These are phyloP conservation scores for Avicennia marina DNA, from an alignment of 257 asterid species.

Conservation along the genomic window DNA sequence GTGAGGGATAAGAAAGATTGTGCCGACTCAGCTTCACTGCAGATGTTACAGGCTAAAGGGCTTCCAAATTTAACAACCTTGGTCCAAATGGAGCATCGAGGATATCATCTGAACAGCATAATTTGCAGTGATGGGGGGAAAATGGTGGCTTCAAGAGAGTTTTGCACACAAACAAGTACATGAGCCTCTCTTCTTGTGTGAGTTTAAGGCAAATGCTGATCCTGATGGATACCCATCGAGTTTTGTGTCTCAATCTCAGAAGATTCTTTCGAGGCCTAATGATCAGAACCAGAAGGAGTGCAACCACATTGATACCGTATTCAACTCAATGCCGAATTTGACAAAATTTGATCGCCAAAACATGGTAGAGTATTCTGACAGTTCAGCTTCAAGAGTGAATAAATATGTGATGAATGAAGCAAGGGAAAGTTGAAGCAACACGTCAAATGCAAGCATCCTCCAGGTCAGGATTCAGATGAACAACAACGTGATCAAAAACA, in stretches of 20 bases:
- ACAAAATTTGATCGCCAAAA: slow-evolving; percentile 34
- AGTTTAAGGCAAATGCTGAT: slow-evolving; percentile 47
- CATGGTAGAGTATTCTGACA: slow-evolving; percentile 23
- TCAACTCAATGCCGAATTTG: slow-evolving; percentile 41
- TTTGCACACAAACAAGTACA: slow-evolving; percentile 32
- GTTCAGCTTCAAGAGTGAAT: slow-evolving; percentile 35
- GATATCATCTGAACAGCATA: slow-evolving; percentile 19
- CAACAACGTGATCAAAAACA: slow-evolving; percentile 19
- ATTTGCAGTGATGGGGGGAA: no score
- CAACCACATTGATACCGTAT: slow-evolving; percentile 8
- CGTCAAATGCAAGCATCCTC: background rate
- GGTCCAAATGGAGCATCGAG: slow-evolving; percentile 15
- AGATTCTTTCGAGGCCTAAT: slow-evolving; percentile 14
- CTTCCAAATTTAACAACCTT: slow-evolving; percentile 29
- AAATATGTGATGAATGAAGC: no score
- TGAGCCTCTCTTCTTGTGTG: slow-evolving; percentile 58
- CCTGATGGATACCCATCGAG: slow-evolving; percentile 23
- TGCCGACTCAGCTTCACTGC: slow-evolving; percentile 20
- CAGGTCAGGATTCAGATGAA: background rate
- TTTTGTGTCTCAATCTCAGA: slow-evolving; percentile 23
- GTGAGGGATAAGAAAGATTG: slow-evolving; percentile 20
- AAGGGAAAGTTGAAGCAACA: slow-evolving; percentile 22
- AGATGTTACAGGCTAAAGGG: slow-evolving; percentile 19
- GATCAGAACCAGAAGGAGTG: slow-evolving; percentile 14
- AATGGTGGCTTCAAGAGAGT: slow-evolving; percentile 19